These are phyloP conservation scores for Zarea fungicola DNA, from an alignment of 2,329 filamentous ascomycete genomes.

Conservation along the genomic window DNA sequence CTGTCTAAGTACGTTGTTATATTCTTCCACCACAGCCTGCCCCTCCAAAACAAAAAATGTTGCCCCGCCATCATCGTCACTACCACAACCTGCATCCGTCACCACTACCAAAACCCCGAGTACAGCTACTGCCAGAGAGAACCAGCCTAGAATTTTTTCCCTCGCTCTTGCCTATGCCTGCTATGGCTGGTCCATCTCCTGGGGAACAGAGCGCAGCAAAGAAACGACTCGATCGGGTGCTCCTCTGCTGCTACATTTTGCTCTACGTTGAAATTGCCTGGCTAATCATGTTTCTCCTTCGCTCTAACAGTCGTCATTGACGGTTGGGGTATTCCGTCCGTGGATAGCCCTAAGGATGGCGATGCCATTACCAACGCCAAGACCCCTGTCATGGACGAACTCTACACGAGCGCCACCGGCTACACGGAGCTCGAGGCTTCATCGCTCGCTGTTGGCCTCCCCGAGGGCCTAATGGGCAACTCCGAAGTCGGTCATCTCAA, in stretches of 20 bases:
- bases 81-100: conserved; percentile 10
- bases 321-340: conserved; percentile 88
- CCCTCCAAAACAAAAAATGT: conserved; percentile 23
- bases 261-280: conserved; percentile 53
- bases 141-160: neutral
- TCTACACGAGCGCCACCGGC: conserved; percentile 75
- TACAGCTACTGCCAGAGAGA: neutral
- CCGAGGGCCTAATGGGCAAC: conserved; percentile 97
- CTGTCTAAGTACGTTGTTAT: conserved; percentile 54
- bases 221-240: conserved; percentile 38
- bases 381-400: conserved; percentile 91
- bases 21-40: conserved; percentile 21
- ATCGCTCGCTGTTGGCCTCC: conserved; percentile 89
- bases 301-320: conserved; percentile 84
- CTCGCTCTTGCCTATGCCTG: neutral
- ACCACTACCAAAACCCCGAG: neutral
- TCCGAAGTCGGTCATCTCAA: conserved; percentile 98
- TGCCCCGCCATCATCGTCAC: conserved; percentile 19
- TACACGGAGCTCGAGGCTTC: conserved; percentile 94
- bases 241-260: conserved; percentile 47
- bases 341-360: conserved; percentile 76
- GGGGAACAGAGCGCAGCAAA: conserved; percentile 51
- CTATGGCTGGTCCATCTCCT: conserved; percentile 7
- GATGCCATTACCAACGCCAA: conserved; percentile 93
- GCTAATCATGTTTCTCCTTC: conserved; percentile 53